A percentile compares a stretch with the other conserved stretches of the same genome.
Evolutionary conservation across 106 monocot genomes (phyloP).

Genomic region (Triglochin maritima): DNA sequence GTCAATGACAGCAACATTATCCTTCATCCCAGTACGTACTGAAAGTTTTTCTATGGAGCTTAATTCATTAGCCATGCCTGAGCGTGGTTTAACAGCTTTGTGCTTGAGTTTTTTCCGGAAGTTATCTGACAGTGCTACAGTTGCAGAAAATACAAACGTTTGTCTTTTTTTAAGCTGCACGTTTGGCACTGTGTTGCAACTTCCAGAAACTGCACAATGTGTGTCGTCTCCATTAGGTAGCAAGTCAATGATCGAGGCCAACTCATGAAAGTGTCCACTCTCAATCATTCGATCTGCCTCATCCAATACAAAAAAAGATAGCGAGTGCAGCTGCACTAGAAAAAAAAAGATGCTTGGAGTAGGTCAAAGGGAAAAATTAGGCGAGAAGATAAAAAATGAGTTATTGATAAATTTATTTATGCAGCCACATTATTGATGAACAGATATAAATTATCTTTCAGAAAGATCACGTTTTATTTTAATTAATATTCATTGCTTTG

Average conservation of each 20-base stretch:
- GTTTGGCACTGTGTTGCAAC: conserved; percentile 33
- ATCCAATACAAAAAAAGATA: conserved; percentile 96
- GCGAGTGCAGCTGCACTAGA: conserved; percentile 57
- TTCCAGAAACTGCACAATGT: conserved; percentile 16
- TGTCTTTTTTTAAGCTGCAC: conserved; percentile 69
- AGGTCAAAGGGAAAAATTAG: conserved; percentile 1
- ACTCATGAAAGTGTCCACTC: conserved; percentile 82
- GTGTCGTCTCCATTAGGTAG: conserved; percentile 36
- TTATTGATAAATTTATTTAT: not conserved
- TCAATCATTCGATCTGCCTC: conserved; percentile 99
- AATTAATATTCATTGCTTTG: not conserved
- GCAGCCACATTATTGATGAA: not conserved
- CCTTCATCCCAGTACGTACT: conserved; percentile 79
- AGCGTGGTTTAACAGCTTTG: conserved; percentile 30
- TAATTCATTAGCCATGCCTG: conserved; percentile 24
- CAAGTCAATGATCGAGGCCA: conserved; percentile 91
- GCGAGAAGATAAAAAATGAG: not conserved
- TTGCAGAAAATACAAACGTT: conserved; percentile 95
- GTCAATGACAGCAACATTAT: conserved; percentile 76
- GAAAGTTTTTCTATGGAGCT: conserved; percentile 86
- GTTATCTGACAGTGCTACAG: conserved; percentile 75
- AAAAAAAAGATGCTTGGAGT: not conserved
- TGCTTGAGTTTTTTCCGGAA: conserved; percentile 85
- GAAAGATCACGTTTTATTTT: not conserved
- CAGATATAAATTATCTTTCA: not conserved